phyloP scores from a whole-genome alignment of 768 basidiomycete species.

The Collybiopsis confluens region DNA sequence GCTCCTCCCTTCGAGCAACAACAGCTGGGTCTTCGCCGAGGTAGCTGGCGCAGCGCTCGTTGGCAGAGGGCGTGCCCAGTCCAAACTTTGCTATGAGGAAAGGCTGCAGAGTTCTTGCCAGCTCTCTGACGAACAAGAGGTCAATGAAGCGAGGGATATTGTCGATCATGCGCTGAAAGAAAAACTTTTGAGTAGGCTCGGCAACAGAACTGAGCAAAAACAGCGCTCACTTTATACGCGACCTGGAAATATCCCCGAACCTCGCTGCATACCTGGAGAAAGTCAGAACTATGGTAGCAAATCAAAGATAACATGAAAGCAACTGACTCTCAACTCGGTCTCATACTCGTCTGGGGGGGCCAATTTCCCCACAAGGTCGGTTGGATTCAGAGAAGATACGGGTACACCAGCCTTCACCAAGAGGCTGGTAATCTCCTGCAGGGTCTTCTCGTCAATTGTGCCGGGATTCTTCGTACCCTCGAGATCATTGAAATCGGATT shows the following conservation, averaged over 20 bases:
- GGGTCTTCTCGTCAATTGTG: neutral
- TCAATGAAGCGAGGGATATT: conserved; percentile 31
- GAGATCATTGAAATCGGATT: neutral
- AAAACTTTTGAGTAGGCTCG: neutral
- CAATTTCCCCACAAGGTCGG: conserved; percentile 23
- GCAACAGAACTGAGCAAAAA: neutral
- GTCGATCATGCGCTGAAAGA: conserved; percentile 40
- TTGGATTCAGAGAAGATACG: conserved; percentile 16
- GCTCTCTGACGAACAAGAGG: conserved; percentile 27
- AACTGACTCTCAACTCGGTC: conserved; percentile 33
- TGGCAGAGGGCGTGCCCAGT: conserved; percentile 29
- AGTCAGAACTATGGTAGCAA: no score
- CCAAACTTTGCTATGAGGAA: conserved; percentile 31
- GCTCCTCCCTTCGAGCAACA: conserved; percentile 27
- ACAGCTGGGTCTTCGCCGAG: conserved; percentile 43
- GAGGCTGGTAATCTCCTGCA: neutral
- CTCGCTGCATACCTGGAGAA: conserved; percentile 15
- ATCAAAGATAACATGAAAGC: no score
- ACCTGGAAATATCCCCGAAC: conserved; percentile 43
- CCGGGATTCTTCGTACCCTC: neutral
- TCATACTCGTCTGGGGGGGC: conserved; percentile 31
- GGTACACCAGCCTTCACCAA: neutral
- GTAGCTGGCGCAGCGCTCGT: conserved; percentile 32
- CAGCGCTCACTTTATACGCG: conserved; percentile 40
- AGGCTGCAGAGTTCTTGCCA: conserved; percentile 25